A percentile compares a stretch with the other conserved stretches of the same genome.
These are phyloP conservation scores for Athelia sp. DNA, from an alignment of 1,284 basidiomycete species.

Conservation along the genomic window DNA sequence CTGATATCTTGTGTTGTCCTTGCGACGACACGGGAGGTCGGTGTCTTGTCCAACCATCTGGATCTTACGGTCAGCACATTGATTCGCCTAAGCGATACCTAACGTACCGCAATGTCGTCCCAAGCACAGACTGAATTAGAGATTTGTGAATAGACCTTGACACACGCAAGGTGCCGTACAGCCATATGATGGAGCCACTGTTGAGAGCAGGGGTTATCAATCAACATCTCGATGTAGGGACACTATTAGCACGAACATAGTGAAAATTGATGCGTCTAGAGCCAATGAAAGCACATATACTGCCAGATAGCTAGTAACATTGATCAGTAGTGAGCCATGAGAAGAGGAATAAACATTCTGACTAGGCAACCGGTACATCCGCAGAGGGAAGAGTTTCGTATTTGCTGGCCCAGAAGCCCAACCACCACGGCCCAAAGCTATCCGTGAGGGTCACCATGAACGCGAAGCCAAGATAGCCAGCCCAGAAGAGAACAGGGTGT, in stretches of 20 bases:
- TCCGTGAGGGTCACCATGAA: conserved; percentile 19
- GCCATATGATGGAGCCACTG: conserved; percentile 29
- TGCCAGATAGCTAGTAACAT: conserved; percentile 34
- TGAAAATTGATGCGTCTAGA: conserved; percentile 19
- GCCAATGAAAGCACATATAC: conserved; percentile 35
- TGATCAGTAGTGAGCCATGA: too few species aligned
- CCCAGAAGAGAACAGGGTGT: conserved; percentile 14
- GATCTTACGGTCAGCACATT: background rate
- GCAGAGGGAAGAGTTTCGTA: conserved; percentile 33
- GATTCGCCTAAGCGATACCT: background rate
- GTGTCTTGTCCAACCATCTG: conserved; percentile 48
- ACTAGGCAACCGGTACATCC: conserved; percentile 34
- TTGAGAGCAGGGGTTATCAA: too few species aligned
- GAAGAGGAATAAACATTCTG: conserved; percentile 15
- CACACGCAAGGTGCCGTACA: conserved; percentile 37
- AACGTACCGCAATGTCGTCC: conserved; percentile 34
- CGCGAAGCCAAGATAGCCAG: conserved; percentile 20
- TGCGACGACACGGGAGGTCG: conserved; percentile 47
- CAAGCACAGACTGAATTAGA: conserved; percentile 41
- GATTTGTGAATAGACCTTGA: conserved; percentile 37
- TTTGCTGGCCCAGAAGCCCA: conserved; percentile 55
- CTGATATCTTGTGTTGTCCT: conserved; percentile 54
- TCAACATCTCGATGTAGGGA: too few species aligned
- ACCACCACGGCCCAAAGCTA: conserved; percentile 48
- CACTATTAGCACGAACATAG: too few species aligned